Conservation (phyloP, 1,139 yeast species). For the Candida glucosophila region DNA sequence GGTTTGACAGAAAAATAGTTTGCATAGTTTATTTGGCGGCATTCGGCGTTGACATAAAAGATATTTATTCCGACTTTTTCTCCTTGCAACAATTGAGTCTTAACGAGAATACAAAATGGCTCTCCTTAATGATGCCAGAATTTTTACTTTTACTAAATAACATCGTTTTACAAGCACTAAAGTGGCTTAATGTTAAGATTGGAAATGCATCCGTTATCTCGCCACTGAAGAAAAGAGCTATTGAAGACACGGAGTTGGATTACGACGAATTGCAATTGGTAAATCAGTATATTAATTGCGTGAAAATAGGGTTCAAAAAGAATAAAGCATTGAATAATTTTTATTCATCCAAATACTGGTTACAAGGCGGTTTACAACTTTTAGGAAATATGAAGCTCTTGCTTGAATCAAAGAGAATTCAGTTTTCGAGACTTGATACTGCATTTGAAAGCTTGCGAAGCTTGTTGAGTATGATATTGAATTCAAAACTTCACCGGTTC, state of each 20-base stretch:
- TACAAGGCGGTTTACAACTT: slow-evolving; percentile 33
- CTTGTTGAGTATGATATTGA: slow-evolving; percentile 22
- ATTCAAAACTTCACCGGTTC: slow-evolving; percentile 16
- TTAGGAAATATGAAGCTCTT: slow-evolving; percentile 25
- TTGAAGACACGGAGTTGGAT: slow-evolving; percentile 15
- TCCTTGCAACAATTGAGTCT: too few relatives aligned
- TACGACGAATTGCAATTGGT: slow-evolving; percentile 28
- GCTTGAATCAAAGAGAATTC: slow-evolving; percentile 16
- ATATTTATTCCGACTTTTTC: slow-evolving; percentile 1
- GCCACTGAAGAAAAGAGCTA: slow-evolving; percentile 14
- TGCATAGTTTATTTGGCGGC: slow-evolving; percentile 28
- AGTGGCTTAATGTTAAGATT: slow-evolving; percentile 19
- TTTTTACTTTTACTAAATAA: slow-evolving; percentile 32
- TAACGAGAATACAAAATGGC: too few relatives aligned
- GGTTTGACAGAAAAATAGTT: slow-evolving; percentile 33
- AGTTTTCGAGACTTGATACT: slow-evolving; percentile 13
- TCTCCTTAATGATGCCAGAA: slow-evolving; percentile 33
- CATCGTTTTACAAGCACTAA: slow-evolving; percentile 28
- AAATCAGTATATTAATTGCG: slow-evolving; percentile 22
- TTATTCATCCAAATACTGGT: slow-evolving; percentile 23
- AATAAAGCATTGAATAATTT: slow-evolving; percentile 13
- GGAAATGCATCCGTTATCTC: slow-evolving; percentile 31
- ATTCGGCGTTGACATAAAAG: slow-evolving; percentile 19
- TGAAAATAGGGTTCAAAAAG: slow-evolving; percentile 22
- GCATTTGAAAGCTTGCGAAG: slow-evolving; percentile 16